These are phyloP conservation scores for Wickerhamiella kurtzmanii DNA, from an alignment of 805 yeast species.

Conservation along the genomic window DNA sequence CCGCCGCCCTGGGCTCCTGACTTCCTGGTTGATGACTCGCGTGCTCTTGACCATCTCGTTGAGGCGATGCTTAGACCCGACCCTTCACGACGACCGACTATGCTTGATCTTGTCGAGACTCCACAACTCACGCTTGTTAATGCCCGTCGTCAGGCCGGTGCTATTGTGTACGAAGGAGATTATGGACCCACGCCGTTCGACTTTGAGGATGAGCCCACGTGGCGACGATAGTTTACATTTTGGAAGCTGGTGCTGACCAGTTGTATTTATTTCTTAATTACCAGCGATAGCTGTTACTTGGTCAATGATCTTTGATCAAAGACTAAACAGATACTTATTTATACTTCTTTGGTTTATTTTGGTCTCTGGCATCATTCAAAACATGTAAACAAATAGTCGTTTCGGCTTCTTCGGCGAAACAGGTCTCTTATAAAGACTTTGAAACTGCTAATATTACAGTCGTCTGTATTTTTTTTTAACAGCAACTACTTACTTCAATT, in stretches of 20 bases:
- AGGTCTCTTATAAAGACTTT: too few relatives aligned
- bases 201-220: conserved; percentile 7
- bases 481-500: too few relatives aligned
- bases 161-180: conserved; percentile 90
- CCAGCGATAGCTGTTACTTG: neutral
- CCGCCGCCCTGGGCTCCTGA: conserved; percentile 74
- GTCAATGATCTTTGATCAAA: too few relatives aligned
- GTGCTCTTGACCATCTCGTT: conserved; percentile 65
- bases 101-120: conserved; percentile 51
- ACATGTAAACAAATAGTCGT: too few relatives aligned
- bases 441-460: too few relatives aligned
- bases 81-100: conserved; percentile 70
- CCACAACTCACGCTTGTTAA: conserved; percentile 72
- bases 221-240: neutral
- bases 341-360: too few relatives aligned
- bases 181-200: conserved; percentile 64
- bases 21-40: conserved; percentile 60
- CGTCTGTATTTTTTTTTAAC: too few relatives aligned
- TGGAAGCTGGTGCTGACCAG: neutral
- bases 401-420: too few relatives aligned
- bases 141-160: conserved; percentile 73
- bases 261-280: neutral
- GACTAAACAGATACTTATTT: too few relatives aligned
- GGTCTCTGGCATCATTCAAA: too few relatives aligned
- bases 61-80: conserved; percentile 81